A percentile compares a stretch with the other conserved stretches of the same genome.
Evolutionary conservation across 352 stramenopile genomes (phyloP).

Genomic region (Globisporangium cystogenes): DNA sequence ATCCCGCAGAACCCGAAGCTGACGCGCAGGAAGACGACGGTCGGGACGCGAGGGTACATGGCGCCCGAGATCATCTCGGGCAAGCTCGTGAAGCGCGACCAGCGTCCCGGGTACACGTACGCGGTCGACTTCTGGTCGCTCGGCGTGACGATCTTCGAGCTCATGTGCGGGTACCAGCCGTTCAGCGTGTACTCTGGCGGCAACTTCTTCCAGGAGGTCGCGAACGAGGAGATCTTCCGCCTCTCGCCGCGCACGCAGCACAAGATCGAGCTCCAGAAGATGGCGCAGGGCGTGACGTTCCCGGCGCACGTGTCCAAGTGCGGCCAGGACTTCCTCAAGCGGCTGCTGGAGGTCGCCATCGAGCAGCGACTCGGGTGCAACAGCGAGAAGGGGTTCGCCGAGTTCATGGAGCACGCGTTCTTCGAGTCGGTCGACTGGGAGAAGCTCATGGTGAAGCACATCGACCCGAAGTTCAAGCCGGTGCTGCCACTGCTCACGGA

Average conservation of each 20-base stretch:
- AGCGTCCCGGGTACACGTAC: slow-evolving; percentile 72
- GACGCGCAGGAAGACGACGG: slow-evolving; percentile 71
- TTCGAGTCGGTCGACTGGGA: no score
- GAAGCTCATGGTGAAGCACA: no score
- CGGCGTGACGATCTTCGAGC: slow-evolving; percentile 86
- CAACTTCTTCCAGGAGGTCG: slow-evolving; percentile 76
- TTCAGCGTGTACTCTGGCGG: slow-evolving; percentile 65
- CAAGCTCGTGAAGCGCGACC: slow-evolving; percentile 73
- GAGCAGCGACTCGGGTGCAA: no score
- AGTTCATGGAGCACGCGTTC: no score
- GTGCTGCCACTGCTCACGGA: no score
- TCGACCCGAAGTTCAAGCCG: no score
- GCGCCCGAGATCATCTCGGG: slow-evolving; percentile 88
- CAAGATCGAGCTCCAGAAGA: slow-evolving; percentile 79
- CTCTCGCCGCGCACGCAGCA: slow-evolving; percentile 68
- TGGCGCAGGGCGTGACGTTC: slow-evolving; percentile 63
- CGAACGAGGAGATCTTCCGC: slow-evolving; percentile 72
- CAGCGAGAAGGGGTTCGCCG: no score
- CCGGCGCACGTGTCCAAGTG: slow-evolving; percentile 52
- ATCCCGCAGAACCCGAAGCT: slow-evolving; percentile 47
- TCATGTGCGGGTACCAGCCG: slow-evolving; percentile 84
- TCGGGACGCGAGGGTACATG: slow-evolving; percentile 89
- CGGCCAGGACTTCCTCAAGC: slow-evolving; percentile 72
- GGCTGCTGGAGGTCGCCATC: slow-evolving; percentile 74
- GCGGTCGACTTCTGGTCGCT: slow-evolving; percentile 81